A percentile compares a stretch with the other conserved stretches of the same genome.
These are phyloP conservation scores for Cercospora zeae-maydis DNA, from an alignment of 2,329 filamentous ascomycete species.

Conservation along the genomic window DNA sequence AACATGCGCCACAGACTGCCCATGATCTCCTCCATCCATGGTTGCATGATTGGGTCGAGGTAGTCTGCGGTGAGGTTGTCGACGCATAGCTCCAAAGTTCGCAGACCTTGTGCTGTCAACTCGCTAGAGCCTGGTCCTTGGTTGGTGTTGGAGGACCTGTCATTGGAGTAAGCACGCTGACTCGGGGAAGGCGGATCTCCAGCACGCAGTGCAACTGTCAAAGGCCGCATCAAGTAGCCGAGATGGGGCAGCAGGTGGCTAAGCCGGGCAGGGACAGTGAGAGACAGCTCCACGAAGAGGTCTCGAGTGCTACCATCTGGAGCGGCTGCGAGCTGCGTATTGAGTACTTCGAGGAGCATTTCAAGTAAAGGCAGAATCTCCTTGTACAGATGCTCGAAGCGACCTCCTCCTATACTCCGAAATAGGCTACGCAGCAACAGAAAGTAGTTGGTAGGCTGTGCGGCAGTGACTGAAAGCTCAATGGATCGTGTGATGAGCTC, in stretches of 20 bases:
- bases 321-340: slow-evolving; percentile 86
- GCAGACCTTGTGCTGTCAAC: slow-evolving; percentile 86
- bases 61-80: slow-evolving; percentile 98
- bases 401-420: slow-evolving; percentile 90
- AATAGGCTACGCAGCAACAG: slow-evolving; percentile 88
- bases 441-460: slow-evolving; percentile 99
- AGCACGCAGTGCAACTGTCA: slow-evolving; percentile 90
- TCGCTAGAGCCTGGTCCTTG: slow-evolving; percentile 48
- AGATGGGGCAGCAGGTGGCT: slow-evolving; percentile 94
- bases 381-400: slow-evolving; percentile 97
- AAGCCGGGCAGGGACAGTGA: slow-evolving; percentile 89
- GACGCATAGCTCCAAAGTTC: slow-evolving; percentile 93
- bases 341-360: slow-evolving; percentile 95
- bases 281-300: slow-evolving; percentile 91
- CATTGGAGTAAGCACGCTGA: slow-evolving; percentile 22
- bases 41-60: slow-evolving; percentile 96
- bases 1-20: slow-evolving; percentile 94
- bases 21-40: slow-evolving; percentile 98
- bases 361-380: slow-evolving; percentile 93
- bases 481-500: slow-evolving; percentile 98
- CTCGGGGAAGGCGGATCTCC: slow-evolving; percentile 54
- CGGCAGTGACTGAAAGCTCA: slow-evolving; percentile 87
- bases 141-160: slow-evolving; percentile 23
- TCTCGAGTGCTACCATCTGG: slow-evolving; percentile 88
- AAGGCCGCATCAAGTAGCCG: slow-evolving; percentile 91